Evolutionary conservation across 1,284 basidiomycete species (phyloP).

Genomic region (Naganishia sp.): DNA sequence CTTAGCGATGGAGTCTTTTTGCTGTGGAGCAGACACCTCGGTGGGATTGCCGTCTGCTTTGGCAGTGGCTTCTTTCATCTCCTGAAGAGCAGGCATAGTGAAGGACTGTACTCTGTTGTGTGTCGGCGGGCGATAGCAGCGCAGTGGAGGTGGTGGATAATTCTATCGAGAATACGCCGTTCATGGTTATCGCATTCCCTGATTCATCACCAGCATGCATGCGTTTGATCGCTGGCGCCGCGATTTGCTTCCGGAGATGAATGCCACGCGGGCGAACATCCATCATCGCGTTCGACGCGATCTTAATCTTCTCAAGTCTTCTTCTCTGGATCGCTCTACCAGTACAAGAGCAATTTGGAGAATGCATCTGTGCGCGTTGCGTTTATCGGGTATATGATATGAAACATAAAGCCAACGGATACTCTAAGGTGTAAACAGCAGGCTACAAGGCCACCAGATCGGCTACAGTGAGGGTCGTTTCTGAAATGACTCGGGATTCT

Average conservation of each 20-base stretch:
- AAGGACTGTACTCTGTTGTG: background rate
- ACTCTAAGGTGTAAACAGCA: conserved; percentile 19
- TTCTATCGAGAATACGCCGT: too few relatives aligned
- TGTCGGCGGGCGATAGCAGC: too few relatives aligned
- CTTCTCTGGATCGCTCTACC: too few relatives aligned
- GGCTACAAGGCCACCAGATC: conserved; percentile 13
- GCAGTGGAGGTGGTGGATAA: too few relatives aligned
- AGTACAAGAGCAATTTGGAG: background rate
- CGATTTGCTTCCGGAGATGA: background rate
- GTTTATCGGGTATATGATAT: conserved; percentile 16
- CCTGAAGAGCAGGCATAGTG: conserved; percentile 19
- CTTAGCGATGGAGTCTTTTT: conserved; percentile 10
- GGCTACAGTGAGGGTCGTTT: conserved; percentile 26
- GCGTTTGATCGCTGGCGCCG: too few relatives aligned
- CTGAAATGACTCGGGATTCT: conserved; percentile 6
- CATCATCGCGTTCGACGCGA: background rate
- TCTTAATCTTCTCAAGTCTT: too few relatives aligned
- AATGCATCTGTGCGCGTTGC: too few relatives aligned
- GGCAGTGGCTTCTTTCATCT: conserved; percentile 17
- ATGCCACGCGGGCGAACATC: background rate
- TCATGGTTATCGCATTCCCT: too few relatives aligned
- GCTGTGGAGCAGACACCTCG: conserved; percentile 19
- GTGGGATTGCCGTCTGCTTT: conserved; percentile 24
- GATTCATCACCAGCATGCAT: too few relatives aligned
- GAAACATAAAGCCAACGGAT: conserved; percentile 11